phyloP scores from a whole-genome alignment of 768 basidiomycete genomes.

The Termitomyces sp. region DNA sequence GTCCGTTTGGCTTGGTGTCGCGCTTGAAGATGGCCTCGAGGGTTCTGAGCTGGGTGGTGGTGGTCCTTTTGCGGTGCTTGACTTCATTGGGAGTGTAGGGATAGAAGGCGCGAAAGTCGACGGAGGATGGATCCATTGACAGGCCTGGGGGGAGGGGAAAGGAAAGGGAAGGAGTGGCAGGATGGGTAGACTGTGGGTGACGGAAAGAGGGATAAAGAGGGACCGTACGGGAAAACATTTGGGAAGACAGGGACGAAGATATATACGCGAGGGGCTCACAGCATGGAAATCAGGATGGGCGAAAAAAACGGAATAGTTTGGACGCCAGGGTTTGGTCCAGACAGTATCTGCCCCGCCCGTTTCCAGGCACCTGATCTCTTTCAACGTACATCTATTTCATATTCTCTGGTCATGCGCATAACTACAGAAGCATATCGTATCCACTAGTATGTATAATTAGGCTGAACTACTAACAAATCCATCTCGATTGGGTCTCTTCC shows the following conservation, averaged over 20 bases:
- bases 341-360: conserved; percentile 22
- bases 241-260: conserved; percentile 16
- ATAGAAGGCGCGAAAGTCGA: conserved; percentile 82
- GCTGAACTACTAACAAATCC: background rate
- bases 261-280: conserved; percentile 17
- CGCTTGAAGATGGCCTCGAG: conserved; percentile 84
- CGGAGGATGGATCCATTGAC: conserved; percentile 59
- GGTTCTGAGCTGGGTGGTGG: conserved; percentile 81
- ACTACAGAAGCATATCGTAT: background rate
- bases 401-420: background rate
- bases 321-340: conserved; percentile 9
- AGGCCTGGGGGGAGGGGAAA: conserved; percentile 29
- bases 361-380: conserved; percentile 22
- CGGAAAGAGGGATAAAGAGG: conserved; percentile 11
- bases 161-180: conserved; percentile 18
- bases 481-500: too few species aligned
- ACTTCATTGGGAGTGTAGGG: conserved; percentile 91
- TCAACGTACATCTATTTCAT: conserved; percentile 6
- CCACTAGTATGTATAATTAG: background rate
- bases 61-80: conserved; percentile 91
- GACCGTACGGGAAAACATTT: conserved; percentile 24
- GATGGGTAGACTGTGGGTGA: conserved; percentile 11
- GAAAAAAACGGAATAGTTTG: conserved; percentile 23
- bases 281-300: conserved; percentile 21
- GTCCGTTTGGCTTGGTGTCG: conserved; percentile 90